Evolutionary conservation across 1,284 basidiomycete species (phyloP), one percentile per base, ranked within the genome.

Genomic region (Malassezia pachydermatis): DNA sequence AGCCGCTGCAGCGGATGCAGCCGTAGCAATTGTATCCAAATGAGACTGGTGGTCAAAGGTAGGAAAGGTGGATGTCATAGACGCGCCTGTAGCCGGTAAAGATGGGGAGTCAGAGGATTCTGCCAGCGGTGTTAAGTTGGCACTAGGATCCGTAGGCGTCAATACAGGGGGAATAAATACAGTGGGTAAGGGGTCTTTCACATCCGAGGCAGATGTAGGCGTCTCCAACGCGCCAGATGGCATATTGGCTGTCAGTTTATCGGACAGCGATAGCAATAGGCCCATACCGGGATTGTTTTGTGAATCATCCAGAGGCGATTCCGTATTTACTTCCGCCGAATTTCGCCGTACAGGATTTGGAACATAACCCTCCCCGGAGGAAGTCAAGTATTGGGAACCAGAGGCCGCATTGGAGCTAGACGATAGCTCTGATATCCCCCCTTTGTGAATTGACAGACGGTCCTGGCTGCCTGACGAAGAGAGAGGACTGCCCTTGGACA

Each of bases 11-110:
- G 23, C 49, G 11, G 34, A 46, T 4, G 49, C 49, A 4, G 43
- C 49, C 2, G 49, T 45, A 8, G 49, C 49, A 19, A 51, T 40
- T 2, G 43, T 41, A 33, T 51, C 40, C 16, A 51, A 33, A 33
- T 51, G 48, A 8, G 37, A 9, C 9, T 16, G 39, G 23, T 23
- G 41, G 32, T 51, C 43, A 30, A 51, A 45, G 4, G 30, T n/a
- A 11, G 29, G 11, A 33, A 43, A 24, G 16, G 34, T 11, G 8
- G 41, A n/a, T 9, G 20, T 13, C 4, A 19, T 19, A 11, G 28
- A 23, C 11, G 41, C 6, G 10, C 23, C n/a, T n/a, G 22, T 23
- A 30, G 28, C 10, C 14, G 28, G 28, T 20, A 20, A 17, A 29
- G 29, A 17, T 2, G 32, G 20, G 4, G 41, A 33, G 19, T 3